phyloP scores from a whole-genome alignment of 2,329 filamentous ascomycete species.

The Fusarium fracticaudum region DNA sequence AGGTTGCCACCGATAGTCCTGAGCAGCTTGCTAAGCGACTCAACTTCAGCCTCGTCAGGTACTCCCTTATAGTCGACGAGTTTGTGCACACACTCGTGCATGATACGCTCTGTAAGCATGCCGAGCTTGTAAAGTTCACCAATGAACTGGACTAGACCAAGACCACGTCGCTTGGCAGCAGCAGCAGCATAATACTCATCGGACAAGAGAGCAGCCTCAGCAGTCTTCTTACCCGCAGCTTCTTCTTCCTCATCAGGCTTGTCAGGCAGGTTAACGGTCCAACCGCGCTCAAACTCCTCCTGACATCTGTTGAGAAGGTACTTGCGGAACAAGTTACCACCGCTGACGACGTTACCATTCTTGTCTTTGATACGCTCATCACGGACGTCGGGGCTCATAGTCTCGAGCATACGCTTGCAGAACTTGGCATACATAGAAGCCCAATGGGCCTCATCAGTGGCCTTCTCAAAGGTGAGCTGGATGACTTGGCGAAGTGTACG shows the following conservation, averaged over 20 bases:
- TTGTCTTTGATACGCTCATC: slow-evolving; percentile 96
- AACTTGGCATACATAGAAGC: slow-evolving; percentile 99
- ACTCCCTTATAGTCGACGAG: slow-evolving; percentile 93
- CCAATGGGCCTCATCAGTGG: slow-evolving; percentile 98
- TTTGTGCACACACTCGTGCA: slow-evolving; percentile 99
- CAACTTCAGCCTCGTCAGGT: slow-evolving; percentile 95
- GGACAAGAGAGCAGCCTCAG: slow-evolving; percentile 84
- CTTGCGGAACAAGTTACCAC: slow-evolving; percentile 95
- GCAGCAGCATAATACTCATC: slow-evolving; percentile 97
- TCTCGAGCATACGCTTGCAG: slow-evolving; percentile 96
- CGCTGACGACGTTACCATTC: slow-evolving; percentile 85
- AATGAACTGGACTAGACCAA: slow-evolving; percentile 98
- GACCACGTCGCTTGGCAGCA: slow-evolving; percentile 93
- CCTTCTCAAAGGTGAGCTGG: slow-evolving; percentile 98
- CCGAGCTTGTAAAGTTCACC: slow-evolving; percentile 98
- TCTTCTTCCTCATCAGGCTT: slow-evolving; percentile 72
- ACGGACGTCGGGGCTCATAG: slow-evolving; percentile 92
- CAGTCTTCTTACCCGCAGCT: slow-evolving; percentile 59
- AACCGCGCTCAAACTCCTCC: slow-evolving; percentile 98
- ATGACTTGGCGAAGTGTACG: slow-evolving; percentile 97
- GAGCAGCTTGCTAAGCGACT: slow-evolving; percentile 92
- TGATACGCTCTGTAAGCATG: slow-evolving; percentile 99
- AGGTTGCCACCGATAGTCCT: slow-evolving; percentile 91
- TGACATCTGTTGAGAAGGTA: slow-evolving; percentile 98
- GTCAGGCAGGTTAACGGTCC: slow-evolving; percentile 85